A percentile compares a stretch with the other conserved stretches of the same genome.
These are phyloP conservation scores for Ophiostoma sp. DNA, from an alignment of 2,329 filamentous ascomycete species.

Conservation along the genomic window DNA sequence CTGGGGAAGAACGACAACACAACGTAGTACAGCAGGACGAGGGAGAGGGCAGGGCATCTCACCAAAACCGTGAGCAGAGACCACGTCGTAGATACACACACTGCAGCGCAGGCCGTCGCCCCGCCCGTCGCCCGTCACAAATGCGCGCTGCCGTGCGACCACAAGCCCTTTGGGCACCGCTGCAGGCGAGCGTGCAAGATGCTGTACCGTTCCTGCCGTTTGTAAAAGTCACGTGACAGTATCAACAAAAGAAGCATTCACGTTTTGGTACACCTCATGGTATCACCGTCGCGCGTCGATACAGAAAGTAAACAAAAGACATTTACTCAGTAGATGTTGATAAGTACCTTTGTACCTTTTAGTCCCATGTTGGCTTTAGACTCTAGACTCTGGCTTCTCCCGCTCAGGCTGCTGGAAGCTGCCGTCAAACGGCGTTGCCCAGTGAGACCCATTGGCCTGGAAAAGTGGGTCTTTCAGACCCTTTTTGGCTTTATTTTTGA, in stretches of 20 bases:
- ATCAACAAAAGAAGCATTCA: background rate
- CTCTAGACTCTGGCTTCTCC: background rate
- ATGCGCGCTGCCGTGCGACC: background rate
- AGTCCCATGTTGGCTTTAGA: background rate
- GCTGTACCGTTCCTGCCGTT: background rate
- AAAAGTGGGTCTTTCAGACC: slow-evolving; percentile 14
- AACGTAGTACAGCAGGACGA: background rate
- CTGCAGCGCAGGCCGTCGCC: background rate
- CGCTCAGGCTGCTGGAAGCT: slow-evolving; percentile 11
- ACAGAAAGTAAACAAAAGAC: background rate
- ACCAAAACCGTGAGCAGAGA: background rate
- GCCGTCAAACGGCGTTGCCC: slow-evolving; percentile 23
- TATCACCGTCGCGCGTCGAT: background rate
- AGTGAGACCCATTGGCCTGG: slow-evolving; percentile 16
- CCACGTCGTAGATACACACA: background rate
- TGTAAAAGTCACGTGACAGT: background rate
- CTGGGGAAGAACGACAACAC: background rate
- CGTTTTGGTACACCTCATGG: background rate
- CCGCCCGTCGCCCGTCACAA: background rate
- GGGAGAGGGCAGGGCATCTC: background rate
- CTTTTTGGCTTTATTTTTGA: background rate
- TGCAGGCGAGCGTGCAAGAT: slow-evolving; percentile 12
- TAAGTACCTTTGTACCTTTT: background rate
- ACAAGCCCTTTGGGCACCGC: background rate
- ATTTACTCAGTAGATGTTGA: too few species aligned